Base-by-base conservation (phyloP, 1,284 basidiomycete species). In the Sporisorium reilianum region DNA sequence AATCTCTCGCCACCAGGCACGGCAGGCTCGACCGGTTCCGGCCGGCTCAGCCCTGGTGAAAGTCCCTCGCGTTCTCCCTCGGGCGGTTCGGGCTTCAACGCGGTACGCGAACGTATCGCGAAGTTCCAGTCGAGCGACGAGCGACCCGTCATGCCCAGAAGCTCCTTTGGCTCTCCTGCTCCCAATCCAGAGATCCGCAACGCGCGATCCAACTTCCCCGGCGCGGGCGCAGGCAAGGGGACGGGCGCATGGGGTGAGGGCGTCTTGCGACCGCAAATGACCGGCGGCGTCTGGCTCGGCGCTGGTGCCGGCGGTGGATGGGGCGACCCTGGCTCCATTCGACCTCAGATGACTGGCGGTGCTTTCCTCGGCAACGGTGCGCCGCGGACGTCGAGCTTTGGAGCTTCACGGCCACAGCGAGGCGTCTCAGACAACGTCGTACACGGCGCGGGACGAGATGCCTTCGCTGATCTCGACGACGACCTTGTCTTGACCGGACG, bases 241-340 rank as follows among this genome's bases (percentile, higher is more conserved):
- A 76, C 66, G 7, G 77, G 77, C 12, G 68, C 69, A 16, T 79
- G 79, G 75, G 77, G 78, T 5, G 78, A 80, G 46, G 71, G 74
- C 18, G 78, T 78, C 16, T 57, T 81, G 14, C 60, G 79, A 28
- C 80, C 80, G 23, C 80, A 81, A 61, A 67, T 79, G 67, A 81
- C 80, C 8, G 80, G 80, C 14, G 80, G 79, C 23, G 70, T 73
- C 25, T 79, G 79, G 79, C 66, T 78, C 23, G 80, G 76, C n/a
- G 63, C 54, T 12, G 73, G 67, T 23, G 62, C 64, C 36, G 65
- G 66, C 14, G 72, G 72, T 22, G 64, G 69, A 23, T 78, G 77
- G 77, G 65, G 66, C 14, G 75, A 77, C 25, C 68, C 73, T 12
- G 38, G 53, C 8, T 58, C 67, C 8, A 53, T 80, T 0, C 65